Conservation (phyloP, 129 eudicot species). For the Pseudognaphalium luteoalbum region DNA sequence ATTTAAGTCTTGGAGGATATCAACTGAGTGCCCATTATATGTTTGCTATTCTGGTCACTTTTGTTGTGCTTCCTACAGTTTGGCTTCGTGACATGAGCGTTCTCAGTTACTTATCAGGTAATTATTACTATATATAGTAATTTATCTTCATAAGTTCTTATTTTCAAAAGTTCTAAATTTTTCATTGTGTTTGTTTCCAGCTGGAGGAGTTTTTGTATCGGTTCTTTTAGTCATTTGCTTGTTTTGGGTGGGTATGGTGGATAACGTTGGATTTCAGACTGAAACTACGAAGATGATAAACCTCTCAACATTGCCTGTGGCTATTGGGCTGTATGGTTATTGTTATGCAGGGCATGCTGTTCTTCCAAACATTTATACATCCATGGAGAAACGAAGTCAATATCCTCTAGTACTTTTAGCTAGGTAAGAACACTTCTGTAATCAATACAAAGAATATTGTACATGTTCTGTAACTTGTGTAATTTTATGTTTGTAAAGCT, state of each 20-base stretch:
- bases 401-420: conserved; percentile 70
- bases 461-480: background rate
- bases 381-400: conserved; percentile 70
- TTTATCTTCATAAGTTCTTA: background rate
- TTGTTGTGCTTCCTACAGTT: conserved; percentile 83
- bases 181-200: conserved; percentile 36
- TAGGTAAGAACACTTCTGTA: conserved; percentile 44
- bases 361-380: conserved; percentile 85
- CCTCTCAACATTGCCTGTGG: conserved; percentile 79
- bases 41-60: conserved; percentile 58
- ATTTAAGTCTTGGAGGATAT: conserved; percentile 45
- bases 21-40: conserved; percentile 53
- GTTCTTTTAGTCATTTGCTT: conserved; percentile 62
- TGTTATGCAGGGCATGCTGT: conserved; percentile 97
- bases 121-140: background rate
- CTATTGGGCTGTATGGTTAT: conserved; percentile 83
- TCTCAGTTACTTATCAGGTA: conserved; percentile 90
- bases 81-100: conserved; percentile 82
- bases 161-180: background rate
- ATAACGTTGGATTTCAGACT: conserved; percentile 51
- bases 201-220: conserved; percentile 92
- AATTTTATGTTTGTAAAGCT: conserved; percentile 44
- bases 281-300: conserved; percentile 48
- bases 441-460: background rate
- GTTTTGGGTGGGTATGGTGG: conserved; percentile 85